Evolutionary conservation across 805 yeast genomes (phyloP), one percentile per base, ranked within the genome.

Genomic region (Clavispora santaluciae): DNA sequence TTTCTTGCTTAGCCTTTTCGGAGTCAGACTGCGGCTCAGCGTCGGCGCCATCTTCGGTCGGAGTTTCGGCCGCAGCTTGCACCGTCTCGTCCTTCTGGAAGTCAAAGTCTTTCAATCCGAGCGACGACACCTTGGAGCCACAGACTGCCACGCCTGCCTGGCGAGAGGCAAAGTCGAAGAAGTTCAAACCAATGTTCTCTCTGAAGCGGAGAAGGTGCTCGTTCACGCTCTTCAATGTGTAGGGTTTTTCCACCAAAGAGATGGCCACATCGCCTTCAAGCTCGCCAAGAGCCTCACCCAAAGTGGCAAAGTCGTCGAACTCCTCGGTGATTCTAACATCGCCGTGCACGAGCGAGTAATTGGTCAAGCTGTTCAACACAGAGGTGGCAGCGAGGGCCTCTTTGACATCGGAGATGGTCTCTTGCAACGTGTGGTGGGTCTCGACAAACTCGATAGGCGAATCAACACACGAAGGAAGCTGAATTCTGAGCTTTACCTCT

Each of bases 151-250:
- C 65, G 51, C 59, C 73, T 44, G 73, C 60, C 10, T 73, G 62
- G 23, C 67, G 66, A 24, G 72, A 63, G 13, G 59, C 50, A 25
- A 74, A 75, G 43, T 75, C 72, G 17, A 70, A 59, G 34, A 66
- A 63, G 41, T 73, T 74, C 48, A 81, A 65, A 3, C 79, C 81
- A 31, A 76, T 69, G 36, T 70, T 64, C 41, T 81, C 88, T 57
- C 95, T 77, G 36, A 81, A 74, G 44, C 76, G 76, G 37, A 66
- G 58, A 31, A 87, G 58, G 59, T 88, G 95, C 21, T 74, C 76
- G 45, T 78, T 66, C 22, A 85, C 81, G 22, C 73, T 66, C 33
- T 73, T 68, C 56, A 77, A 81, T 43, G 73, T 79, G 66, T 86
- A 86, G 1, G 81, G 68, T 39, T 70, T 73, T 42, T 76, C 76